Evolutionary conservation across 257 asterid species (phyloP).

Genomic region (Plantago ovata): DNA sequence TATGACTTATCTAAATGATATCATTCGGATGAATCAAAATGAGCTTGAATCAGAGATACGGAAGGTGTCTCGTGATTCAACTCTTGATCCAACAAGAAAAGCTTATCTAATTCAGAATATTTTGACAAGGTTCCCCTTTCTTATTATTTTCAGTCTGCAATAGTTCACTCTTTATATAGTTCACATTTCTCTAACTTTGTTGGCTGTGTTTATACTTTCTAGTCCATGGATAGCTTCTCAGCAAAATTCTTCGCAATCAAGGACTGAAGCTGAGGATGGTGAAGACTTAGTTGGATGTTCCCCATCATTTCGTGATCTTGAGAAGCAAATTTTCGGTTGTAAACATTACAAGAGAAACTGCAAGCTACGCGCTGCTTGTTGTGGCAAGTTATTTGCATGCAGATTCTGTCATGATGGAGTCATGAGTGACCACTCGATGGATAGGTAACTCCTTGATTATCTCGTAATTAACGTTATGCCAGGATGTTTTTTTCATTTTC

Average conservation of each 20-base stretch:
- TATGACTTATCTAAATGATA: constrained; percentile 82
- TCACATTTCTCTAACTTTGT: constrained; percentile 18
- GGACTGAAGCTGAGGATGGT: constrained; percentile 43
- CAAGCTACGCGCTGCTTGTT: constrained; percentile 95
- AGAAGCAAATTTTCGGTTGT: constrained; percentile 72
- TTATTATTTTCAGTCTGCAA: constrained; percentile 11
- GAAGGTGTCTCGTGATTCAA: constrained; percentile 88
- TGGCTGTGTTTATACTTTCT: constrained; percentile 28
- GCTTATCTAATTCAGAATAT: constrained; percentile 92
- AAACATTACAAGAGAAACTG: constrained; percentile 98
- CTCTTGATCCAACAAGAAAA: constrained; percentile 96
- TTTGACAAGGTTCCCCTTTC: constrained; percentile 72
- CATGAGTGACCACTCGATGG: constrained; percentile 99
- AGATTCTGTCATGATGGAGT: constrained; percentile 97
- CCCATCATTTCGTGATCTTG: constrained; percentile 79
- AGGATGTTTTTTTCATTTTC: neutral
- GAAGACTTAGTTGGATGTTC: constrained; percentile 60
- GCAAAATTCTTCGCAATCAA: constrained; percentile 71
- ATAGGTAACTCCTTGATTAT: constrained; percentile 45
- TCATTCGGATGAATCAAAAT: constrained; percentile 93
- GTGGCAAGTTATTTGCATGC: constrained; percentile 81
- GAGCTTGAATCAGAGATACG: constrained; percentile 97
- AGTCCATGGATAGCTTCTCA: constrained; percentile 98
- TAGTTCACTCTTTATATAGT: constrained; percentile 11
- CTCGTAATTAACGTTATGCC: neutral